Conservation (phyloP, 768 basidiomycete species). For the Rhodotorula babjevae region DNA sequence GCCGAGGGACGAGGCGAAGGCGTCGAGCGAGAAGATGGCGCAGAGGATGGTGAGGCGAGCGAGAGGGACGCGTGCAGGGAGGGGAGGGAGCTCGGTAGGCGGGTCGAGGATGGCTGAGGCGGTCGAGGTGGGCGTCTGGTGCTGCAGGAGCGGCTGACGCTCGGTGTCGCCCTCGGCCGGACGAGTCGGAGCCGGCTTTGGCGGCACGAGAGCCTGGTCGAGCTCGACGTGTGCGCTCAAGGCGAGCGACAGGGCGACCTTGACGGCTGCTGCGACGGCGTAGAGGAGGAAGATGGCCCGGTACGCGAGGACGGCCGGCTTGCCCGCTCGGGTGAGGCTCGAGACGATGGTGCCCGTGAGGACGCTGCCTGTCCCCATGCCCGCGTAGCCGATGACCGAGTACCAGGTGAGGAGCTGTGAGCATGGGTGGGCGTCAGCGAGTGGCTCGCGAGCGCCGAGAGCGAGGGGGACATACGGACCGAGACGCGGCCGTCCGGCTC, state of each 20-base stretch:
- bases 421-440: too few species aligned
- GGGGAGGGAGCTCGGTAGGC: neutral
- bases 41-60: conserved; percentile 28
- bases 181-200: rapidly evolving
- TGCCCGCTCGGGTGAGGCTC: neutral
- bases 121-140: neutral
- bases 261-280: conserved; percentile 6
- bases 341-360: conserved; percentile 11
- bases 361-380: conserved; percentile 19
- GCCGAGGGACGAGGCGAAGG: conserved; percentile 30
- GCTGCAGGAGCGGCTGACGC: conserved; percentile 23
- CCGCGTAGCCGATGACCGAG: conserved; percentile 27
- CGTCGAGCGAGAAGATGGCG: conserved; percentile 28
- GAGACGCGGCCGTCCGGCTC: conserved; percentile 22
- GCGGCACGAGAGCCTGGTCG: conserved; percentile 11
- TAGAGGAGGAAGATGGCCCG: conserved; percentile 21
- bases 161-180: neutral
- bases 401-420: conserved; percentile 21
- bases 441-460: too few species aligned
- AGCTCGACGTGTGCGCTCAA: conserved; percentile 20
- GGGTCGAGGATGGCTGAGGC: conserved; percentile 4
- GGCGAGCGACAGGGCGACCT: conserved; percentile 12
- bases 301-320: neutral
- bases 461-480: neutral
- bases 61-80: conserved; percentile 4